Conservation (phyloP, 2,329 filamentous ascomycete species). For the Trichophyton verrucosum region DNA sequence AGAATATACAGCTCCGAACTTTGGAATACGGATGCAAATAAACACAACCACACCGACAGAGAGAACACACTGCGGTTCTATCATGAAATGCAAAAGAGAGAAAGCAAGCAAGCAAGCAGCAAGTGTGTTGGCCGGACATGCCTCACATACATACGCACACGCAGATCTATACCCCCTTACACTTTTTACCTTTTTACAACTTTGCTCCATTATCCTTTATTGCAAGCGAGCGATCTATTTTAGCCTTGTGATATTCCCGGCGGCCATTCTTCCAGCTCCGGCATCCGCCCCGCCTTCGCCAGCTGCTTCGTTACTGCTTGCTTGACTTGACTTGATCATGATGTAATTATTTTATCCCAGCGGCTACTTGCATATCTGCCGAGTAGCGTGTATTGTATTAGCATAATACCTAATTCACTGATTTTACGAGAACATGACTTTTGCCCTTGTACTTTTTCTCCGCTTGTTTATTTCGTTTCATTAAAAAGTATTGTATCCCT, state of each 20-base stretch:
- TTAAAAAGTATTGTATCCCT: neutral
- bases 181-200: too few relatives aligned
- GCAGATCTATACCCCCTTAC: too few relatives aligned
- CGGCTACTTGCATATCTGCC: neutral
- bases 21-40: neutral
- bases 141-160: too few relatives aligned
- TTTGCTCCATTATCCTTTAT: too few relatives aligned
- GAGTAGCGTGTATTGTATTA: conserved; percentile 2
- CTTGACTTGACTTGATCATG: neutral
- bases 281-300: too few relatives aligned
- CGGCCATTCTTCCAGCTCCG: too few relatives aligned
- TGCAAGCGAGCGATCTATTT: neutral
- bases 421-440: neutral
- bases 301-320: neutral
- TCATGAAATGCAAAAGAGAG: neutral
- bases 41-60: neutral
- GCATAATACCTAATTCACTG: neutral
- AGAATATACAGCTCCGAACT: neutral
- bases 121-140: neutral
- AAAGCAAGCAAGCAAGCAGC: neutral
- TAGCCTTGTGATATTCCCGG: too few relatives aligned
- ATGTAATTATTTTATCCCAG: neutral
- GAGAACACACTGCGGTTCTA: neutral
- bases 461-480: too few relatives aligned
- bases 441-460: neutral